Evolutionary conservation across 2,329 filamentous ascomycete genomes (phyloP).

Genomic region (Pyrenophora teres): DNA sequence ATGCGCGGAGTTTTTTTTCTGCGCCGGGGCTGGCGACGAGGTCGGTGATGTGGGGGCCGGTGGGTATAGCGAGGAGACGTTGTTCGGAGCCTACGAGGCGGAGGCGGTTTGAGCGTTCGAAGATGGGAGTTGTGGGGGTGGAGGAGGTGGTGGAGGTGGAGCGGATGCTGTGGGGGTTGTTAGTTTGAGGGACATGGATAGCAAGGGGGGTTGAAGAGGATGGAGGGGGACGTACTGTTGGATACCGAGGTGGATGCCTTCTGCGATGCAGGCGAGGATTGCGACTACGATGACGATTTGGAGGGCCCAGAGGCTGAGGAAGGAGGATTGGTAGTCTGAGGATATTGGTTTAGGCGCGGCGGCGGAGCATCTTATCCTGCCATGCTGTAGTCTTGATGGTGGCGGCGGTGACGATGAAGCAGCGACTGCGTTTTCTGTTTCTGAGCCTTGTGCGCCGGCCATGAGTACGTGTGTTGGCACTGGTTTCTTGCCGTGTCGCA

Average conservation of each 20-base stretch:
- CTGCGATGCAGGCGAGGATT: slow-evolving; percentile 35
- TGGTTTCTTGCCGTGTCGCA: slow-evolving; percentile 21
- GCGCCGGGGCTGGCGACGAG: slow-evolving; percentile 26
- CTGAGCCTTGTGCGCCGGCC: slow-evolving; percentile 1
- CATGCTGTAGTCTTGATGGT: slow-evolving; percentile 6
- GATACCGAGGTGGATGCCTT: slow-evolving; percentile 28
- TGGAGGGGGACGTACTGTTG: slow-evolving; percentile 21
- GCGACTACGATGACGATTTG: slow-evolving; percentile 35
- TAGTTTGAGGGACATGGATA: neutral
- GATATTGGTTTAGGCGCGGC: neutral
- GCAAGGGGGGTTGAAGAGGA: too few species aligned
- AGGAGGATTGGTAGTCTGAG: slow-evolving; percentile 29
- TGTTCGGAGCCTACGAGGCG: slow-evolving; percentile 29
- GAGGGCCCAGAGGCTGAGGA: slow-evolving; percentile 30
- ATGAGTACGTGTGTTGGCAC: slow-evolving; percentile 27
- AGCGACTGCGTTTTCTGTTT: too few species aligned
- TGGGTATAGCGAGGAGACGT: slow-evolving; percentile 26
- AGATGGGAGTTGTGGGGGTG: neutral
- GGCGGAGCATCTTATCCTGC: slow-evolving; percentile 27
- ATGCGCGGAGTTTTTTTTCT: slow-evolving; percentile 35
- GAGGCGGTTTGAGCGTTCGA: slow-evolving; percentile 3
- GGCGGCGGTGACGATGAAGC: slow-evolving; percentile 4
- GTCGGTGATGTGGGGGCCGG: neutral
- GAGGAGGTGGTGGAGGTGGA: neutral
- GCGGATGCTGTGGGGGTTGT: neutral